phyloP scores from a whole-genome alignment of 768 basidiomycete genomes.

The Tremella fuciformis region DNA sequence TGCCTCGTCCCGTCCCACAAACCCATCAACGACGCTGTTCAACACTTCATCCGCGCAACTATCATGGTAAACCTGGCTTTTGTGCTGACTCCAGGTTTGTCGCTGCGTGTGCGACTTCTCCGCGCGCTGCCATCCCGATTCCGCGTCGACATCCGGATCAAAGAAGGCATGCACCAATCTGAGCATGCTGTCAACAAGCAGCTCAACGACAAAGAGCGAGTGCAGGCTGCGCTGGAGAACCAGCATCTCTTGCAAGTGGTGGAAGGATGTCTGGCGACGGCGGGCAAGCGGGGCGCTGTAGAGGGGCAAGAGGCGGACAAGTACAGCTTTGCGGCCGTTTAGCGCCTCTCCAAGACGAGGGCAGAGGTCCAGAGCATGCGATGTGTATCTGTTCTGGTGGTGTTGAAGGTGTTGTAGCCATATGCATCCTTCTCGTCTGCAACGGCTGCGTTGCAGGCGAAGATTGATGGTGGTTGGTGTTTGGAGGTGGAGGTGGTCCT shows the following conservation, averaged over 20 bases:
- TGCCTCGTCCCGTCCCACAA: not conserved
- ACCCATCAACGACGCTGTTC: constrained; percentile 4
- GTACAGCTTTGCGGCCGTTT: too few relatives aligned
- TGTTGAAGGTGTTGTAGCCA: too few relatives aligned
- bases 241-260: constrained; percentile 77
- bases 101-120: constrained; percentile 85
- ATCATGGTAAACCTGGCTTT: not conserved
- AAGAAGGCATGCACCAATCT: constrained; percentile 93
- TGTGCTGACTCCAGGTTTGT: constrained; percentile 63
- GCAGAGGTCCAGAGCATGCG: too few relatives aligned
- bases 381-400: too few relatives aligned
- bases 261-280: constrained; percentile 67
- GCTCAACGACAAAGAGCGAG: constrained; percentile 96
- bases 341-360: too few relatives aligned
- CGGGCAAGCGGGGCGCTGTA: constrained; percentile 51
- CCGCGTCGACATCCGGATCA: constrained; percentile 89
- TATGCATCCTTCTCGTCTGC: too few relatives aligned
- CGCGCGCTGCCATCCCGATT: constrained; percentile 86
- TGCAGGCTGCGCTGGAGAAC: constrained; percentile 95
- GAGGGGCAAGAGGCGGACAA: too few relatives aligned
- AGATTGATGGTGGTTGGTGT: too few relatives aligned
- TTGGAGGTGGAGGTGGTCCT: too few relatives aligned
- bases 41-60: not conserved
- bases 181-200: constrained; percentile 96
- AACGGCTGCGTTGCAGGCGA: too few relatives aligned